phyloP scores from a whole-genome alignment of 306 rosid species.

The Abrus pulchellus region DNA sequence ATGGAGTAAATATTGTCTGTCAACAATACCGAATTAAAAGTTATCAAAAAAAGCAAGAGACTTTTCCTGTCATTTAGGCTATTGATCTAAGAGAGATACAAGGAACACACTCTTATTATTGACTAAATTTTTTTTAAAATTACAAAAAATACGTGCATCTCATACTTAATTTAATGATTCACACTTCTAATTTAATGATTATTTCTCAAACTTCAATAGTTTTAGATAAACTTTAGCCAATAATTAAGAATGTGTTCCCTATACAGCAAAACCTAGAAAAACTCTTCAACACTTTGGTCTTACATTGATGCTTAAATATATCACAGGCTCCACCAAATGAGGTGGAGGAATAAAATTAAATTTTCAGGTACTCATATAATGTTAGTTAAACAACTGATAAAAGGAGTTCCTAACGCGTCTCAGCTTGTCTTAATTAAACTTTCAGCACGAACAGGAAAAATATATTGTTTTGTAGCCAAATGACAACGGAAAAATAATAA shows the following conservation, averaged over 20 bases:
- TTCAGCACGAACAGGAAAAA: neutral
- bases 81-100: neutral
- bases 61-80: neutral
- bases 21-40: conserved; percentile 2
- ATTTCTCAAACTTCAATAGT: no score
- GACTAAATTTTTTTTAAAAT: no score
- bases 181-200: no score
- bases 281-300: neutral
- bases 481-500: conserved; percentile 25
- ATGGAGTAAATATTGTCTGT: neutral
- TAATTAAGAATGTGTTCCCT: neutral
- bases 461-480: conserved; percentile 33
- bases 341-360: conserved; percentile 7
- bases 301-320: conserved; percentile 5
- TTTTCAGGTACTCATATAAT: conserved; percentile 1
- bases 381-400: neutral
- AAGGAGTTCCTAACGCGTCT: neutral
- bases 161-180: no score
- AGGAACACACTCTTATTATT: no score
- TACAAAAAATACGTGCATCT: no score
- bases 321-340: neutral
- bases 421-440: neutral
- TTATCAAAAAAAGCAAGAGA: neutral
- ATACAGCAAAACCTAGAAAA: conserved; percentile 13
- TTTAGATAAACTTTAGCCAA: no score